phyloP scores from a whole-genome alignment of 1,284 basidiomycete genomes.

The Xanthoconium separans region DNA sequence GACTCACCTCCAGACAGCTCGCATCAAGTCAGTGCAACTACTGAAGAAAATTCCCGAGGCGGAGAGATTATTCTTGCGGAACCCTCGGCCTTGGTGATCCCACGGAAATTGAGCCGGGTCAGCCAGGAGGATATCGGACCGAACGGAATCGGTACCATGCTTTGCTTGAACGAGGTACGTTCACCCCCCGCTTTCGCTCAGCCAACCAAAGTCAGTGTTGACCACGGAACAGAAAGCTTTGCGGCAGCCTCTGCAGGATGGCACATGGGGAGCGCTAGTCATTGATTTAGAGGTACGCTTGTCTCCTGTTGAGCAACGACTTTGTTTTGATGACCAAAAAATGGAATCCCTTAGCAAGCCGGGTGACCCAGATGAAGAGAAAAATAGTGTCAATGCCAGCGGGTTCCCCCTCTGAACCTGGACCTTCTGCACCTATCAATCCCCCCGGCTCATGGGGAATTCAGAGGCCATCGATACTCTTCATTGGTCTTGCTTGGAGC shows the following conservation, averaged over 20 bases:
- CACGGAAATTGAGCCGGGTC: constrained; percentile 43
- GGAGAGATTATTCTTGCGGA: constrained; percentile 78
- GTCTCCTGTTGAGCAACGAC: background rate
- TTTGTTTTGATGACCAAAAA: constrained; percentile 3
- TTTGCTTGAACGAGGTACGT: constrained; percentile 24
- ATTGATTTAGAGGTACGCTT: constrained; percentile 69
- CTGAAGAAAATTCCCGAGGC: constrained; percentile 70
- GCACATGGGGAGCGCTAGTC: constrained; percentile 85
- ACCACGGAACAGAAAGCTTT: constrained; percentile 59
- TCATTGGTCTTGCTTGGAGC: constrained; percentile 33
- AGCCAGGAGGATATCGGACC: constrained; percentile 59
- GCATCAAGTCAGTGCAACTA: constrained; percentile 39
- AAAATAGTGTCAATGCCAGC: constrained; percentile 28
- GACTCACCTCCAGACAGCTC: constrained; percentile 41
- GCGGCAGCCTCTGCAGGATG: constrained; percentile 78
- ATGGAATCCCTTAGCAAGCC: constrained; percentile 8
- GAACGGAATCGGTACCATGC: constrained; percentile 38
- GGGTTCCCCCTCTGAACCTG: constrained; percentile 19
- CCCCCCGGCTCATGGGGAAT: constrained; percentile 8
- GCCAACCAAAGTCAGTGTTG: constrained; percentile 73
- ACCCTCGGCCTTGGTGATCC: constrained; percentile 85
- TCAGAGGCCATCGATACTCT: constrained; percentile 18
- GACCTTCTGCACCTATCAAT: constrained; percentile 6
- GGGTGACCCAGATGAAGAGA: constrained; percentile 14
- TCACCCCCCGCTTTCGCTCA: constrained; percentile 49